Conservation (phyloP, 495 filamentous ascomycete genomes). For the Xylaria castorea region DNA sequence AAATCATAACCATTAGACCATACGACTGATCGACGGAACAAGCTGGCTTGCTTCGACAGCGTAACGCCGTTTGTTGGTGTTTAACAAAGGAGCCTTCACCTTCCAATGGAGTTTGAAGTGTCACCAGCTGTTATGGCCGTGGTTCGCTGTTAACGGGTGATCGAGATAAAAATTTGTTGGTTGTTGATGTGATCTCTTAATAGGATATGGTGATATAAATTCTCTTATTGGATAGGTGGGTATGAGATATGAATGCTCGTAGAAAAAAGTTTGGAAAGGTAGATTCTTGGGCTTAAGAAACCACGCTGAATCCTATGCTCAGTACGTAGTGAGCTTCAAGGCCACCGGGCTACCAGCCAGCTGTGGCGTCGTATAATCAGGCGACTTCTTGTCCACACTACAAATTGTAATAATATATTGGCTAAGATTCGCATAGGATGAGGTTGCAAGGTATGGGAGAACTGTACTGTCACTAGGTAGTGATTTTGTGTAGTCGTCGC, state of each 20-base stretch:
- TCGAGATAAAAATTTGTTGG: no score
- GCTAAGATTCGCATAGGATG: neutral
- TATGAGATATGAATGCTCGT: no score
- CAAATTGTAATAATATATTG: neutral
- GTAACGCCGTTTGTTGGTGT: rapidly evolving
- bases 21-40: conserved; percentile 35
- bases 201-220: no score
- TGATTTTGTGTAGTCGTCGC: neutral
- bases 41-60: neutral
- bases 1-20: conserved; percentile 61
- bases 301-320: no score
- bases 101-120: neutral
- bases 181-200: no score
- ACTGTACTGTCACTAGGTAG: neutral
- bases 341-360: neutral
- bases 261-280: no score
- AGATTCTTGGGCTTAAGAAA: no score
- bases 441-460: neutral
- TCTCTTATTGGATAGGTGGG: no score
- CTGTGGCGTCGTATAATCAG: neutral
- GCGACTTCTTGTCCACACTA: neutral
- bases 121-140: no score
- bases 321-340: no score
- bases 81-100: neutral
- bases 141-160: neutral